phyloP scores from a whole-genome alignment of 2,329 filamentous ascomycete genomes.

The Penicillium griseofulvum region DNA sequence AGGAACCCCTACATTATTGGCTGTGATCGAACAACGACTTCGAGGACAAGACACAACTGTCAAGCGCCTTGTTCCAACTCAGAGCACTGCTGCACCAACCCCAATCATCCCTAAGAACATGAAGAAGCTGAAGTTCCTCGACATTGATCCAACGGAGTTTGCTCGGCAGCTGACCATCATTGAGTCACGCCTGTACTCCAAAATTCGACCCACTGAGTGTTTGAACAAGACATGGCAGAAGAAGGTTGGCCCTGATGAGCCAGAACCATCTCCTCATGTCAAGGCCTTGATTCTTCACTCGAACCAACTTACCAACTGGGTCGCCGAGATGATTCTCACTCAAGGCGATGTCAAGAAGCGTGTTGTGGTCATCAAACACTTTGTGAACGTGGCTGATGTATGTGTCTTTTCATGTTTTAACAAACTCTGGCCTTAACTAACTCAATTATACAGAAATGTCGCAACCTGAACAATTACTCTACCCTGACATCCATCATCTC shows the following conservation, averaged over 20 bases:
- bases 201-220: slow-evolving; percentile 94
- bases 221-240: slow-evolving; percentile 99
- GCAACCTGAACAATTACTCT: slow-evolving; percentile 90
- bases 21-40: slow-evolving; percentile 82
- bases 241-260: slow-evolving; percentile 70
- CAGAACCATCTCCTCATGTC: slow-evolving; percentile 85
- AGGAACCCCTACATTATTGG: slow-evolving; percentile 78
- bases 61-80: slow-evolving; percentile 81
- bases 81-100: slow-evolving; percentile 75
- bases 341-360: slow-evolving; percentile 94
- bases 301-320: slow-evolving; percentile 99
- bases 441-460: slow-evolving; percentile 71
- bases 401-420: slow-evolving; percentile 4
- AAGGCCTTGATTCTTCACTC: slow-evolving; percentile 96
- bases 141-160: slow-evolving; percentile 94
- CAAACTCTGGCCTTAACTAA: slow-evolving; percentile 3
- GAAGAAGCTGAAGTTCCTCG: slow-evolving; percentile 98
- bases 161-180: slow-evolving; percentile 97
- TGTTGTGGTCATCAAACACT: slow-evolving; percentile 97
- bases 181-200: slow-evolving; percentile 89
- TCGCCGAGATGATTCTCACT: slow-evolving; percentile 96
- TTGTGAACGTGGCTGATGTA: slow-evolving; percentile 93
- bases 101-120: slow-evolving; percentile 98
- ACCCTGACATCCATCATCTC: slow-evolving; percentile 97
- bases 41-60: slow-evolving; percentile 77